Conservation (phyloP, 1,139 yeast genomes). For the Maudiozyma humilis region DNA sequence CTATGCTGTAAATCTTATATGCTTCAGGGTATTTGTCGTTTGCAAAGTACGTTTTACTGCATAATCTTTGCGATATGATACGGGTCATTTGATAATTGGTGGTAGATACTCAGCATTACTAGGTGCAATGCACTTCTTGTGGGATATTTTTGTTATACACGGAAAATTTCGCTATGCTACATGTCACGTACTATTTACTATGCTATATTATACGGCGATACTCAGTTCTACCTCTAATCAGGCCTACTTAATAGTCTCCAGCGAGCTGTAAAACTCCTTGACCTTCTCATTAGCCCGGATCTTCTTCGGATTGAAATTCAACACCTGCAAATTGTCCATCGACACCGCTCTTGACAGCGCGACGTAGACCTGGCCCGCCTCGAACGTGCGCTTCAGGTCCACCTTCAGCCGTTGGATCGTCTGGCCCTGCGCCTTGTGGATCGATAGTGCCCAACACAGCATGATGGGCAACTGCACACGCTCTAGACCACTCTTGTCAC, state of each 20-base stretch:
- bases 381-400: conserved; percentile 63
- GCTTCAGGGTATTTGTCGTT: too few relatives aligned
- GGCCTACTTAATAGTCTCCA: conserved; percentile 28
- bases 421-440: conserved; percentile 90
- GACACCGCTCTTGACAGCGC: conserved; percentile 86
- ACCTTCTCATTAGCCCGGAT: conserved; percentile 64
- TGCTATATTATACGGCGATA: too few relatives aligned
- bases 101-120: too few relatives aligned
- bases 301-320: conserved; percentile 55
- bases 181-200: too few relatives aligned
- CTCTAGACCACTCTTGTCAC: conserved; percentile 27
- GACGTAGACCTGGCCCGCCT: conserved; percentile 81
- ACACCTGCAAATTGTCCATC: conserved; percentile 62
- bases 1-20: too few relatives aligned
- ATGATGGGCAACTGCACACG: conserved; percentile 66
- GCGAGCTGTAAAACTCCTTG: conserved; percentile 48
- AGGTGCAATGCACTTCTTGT: too few relatives aligned
- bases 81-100: too few relatives aligned
- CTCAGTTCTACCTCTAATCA: not conserved
- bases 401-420: conserved; percentile 72
- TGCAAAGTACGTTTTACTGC: too few relatives aligned
- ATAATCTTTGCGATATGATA: too few relatives aligned
- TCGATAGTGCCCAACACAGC: conserved; percentile 82
- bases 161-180: too few relatives aligned
- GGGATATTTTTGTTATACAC: too few relatives aligned